Conservation (phyloP, 805 yeast genomes). For the Lachancea thermotolerans region DNA sequence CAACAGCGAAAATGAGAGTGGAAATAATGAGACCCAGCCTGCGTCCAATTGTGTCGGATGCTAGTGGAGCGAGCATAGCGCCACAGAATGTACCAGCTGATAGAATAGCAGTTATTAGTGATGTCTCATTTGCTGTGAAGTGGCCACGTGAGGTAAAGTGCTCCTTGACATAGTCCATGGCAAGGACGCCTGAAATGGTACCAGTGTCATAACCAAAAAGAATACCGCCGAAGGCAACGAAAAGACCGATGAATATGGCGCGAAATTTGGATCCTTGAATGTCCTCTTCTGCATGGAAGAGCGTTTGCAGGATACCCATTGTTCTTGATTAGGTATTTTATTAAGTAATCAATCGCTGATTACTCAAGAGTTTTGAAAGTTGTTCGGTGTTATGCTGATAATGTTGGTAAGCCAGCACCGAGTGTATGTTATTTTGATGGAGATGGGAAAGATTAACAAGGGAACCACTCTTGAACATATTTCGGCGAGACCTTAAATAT, state of each 20-base stretch:
- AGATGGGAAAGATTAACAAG: no score
- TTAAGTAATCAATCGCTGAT: no score
- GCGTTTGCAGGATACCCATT: slow-evolving; percentile 13
- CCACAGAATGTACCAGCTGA: slow-evolving; percentile 69
- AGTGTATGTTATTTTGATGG: no score
- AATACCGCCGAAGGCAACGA: slow-evolving; percentile 63
- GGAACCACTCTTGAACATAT: no score
- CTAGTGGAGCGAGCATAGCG: slow-evolving; percentile 53
- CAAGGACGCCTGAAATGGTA: slow-evolving; percentile 58
- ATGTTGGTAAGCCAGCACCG: no score
- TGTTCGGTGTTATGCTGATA: no score
- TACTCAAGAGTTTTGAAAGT: no score
- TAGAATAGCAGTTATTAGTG: slow-evolving; percentile 64
- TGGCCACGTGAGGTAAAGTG: slow-evolving; percentile 34
- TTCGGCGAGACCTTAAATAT: no score
- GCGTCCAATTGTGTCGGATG: slow-evolving; percentile 51
- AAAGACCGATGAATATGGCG: slow-evolving; percentile 48
- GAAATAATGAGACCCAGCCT: slow-evolving; percentile 39
- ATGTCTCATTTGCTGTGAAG: slow-evolving; percentile 43
- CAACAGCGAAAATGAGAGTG: slow-evolving; percentile 45
- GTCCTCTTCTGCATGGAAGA: slow-evolving; percentile 40
- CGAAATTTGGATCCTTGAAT: slow-evolving; percentile 41
- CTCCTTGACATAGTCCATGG: slow-evolving; percentile 47
- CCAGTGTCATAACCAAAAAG: slow-evolving; percentile 67
- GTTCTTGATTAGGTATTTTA: background rate